Evolutionary conservation across 176 grass and related monocot genomes (phyloP), one percentile per base, ranked within the genome.

Genomic region (Pontederia crassipes): DNA sequence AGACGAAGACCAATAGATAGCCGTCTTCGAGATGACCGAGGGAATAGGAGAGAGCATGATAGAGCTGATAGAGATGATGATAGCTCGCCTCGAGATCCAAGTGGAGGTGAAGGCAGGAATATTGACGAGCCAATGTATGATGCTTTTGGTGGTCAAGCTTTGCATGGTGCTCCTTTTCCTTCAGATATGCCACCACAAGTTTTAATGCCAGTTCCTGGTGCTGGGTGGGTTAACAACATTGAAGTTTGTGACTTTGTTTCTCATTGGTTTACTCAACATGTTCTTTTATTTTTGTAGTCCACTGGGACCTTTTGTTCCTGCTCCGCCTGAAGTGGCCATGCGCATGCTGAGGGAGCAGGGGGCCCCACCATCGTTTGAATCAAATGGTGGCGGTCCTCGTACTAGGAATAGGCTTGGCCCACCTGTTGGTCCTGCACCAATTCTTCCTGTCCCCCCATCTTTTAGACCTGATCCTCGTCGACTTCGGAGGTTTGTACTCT

Each of bases 171-270:
- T 77, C 82, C 86, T 81, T 93, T 93, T 68, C 64, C 81, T 10
- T 70, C 94, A 28, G 94, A 99, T 32, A 82, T 99, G n/a, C 79
- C 94, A 1, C 93, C 93, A 0, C 88, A 84, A 48, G 86, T 99
- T 73, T 76, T 99, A 61, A 99, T 99, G 94, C 94, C 94, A 76
- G 85, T 99, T 16, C 94, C 94, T 48, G 94, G 94, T 74, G 88
- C 94, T 60, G 94, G 94, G 94, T 98, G 76, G 20, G 62, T 65
- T 26, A 10, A 17, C 28, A 8, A 17, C 27, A 27, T 4, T 18
- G 11, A 65, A 26, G 18, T 46, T 63, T 47, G 10, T 28, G n/a
- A 10, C 16, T 3, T 27, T 15, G 10, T 49, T 54, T 54, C 51
- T 15, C 35, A 9, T 9, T 65, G 11, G 8, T 65, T 45, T 4